These are phyloP conservation scores for Pichia kluyveri DNA, from an alignment of 805 yeast species.

Conservation along the genomic window DNA sequence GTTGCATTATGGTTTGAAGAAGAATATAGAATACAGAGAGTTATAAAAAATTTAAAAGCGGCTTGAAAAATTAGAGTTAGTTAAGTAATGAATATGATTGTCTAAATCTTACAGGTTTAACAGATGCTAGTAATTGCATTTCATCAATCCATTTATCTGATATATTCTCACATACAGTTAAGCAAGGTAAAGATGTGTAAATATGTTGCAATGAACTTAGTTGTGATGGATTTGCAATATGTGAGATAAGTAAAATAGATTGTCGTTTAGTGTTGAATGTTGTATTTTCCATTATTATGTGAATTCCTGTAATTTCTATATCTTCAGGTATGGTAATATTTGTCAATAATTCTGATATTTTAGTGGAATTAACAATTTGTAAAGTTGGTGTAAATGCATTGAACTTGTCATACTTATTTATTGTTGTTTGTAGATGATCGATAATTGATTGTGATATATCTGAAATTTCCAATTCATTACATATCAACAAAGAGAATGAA, in stretches of 20 bases:
- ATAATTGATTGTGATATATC: neutral
- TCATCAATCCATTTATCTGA: neutral
- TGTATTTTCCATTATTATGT: neutral
- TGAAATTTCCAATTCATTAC: neutral
- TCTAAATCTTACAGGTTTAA: slow-evolving; percentile 1
- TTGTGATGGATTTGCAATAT: neutral
- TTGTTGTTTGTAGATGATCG: neutral
- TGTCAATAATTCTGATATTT: neutral
- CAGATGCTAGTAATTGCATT: neutral
- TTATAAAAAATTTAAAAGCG: neutral
- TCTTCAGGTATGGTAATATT: neutral
- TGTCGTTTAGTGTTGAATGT: neutral
- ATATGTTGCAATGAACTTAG: neutral
- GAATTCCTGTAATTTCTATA: neutral
- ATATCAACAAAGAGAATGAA: neutral
- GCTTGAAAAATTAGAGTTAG: neutral
- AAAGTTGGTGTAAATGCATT: neutral
- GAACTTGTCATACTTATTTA: neutral
- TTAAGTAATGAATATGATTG: slow-evolving; percentile 3
- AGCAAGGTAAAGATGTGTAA: neutral
- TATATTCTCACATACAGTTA: slow-evolving; percentile 1
- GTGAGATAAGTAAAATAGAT: neutral
- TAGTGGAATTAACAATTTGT: neutral
- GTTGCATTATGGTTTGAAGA: no score
- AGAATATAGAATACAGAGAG: neutral